Conservation (phyloP, 139 green algal species). For the Zygnema cylindricum region DNA sequence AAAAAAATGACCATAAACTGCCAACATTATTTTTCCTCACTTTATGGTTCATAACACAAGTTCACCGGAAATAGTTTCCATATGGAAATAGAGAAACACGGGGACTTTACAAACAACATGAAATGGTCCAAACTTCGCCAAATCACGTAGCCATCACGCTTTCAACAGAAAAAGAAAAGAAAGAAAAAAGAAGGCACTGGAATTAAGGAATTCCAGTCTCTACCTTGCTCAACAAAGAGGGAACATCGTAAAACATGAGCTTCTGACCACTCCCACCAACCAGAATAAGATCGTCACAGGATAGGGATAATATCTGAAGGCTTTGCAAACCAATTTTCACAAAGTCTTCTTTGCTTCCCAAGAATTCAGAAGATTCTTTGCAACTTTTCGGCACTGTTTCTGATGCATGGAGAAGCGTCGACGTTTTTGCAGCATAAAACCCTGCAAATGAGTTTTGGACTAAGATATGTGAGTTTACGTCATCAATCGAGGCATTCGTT, state of each 20-base stretch:
- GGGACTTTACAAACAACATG: no score
- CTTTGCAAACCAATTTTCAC: slow-evolving; percentile 3
- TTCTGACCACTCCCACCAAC: background rate
- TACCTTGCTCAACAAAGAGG: slow-evolving; percentile 20
- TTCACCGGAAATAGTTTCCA: no score
- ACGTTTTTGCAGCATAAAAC: slow-evolving; percentile 26
- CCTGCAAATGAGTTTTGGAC: slow-evolving; percentile 18
- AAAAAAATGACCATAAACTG: no score
- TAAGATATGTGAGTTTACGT: no score
- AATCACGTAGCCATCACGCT: no score
- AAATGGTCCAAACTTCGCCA: no score
- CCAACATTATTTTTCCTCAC: no score
- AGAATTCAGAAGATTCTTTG: background rate
- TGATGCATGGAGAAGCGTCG: slow-evolving; percentile 10
- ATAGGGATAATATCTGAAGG: slow-evolving; percentile 19
- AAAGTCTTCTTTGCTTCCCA: slow-evolving; percentile 1
- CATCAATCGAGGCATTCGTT: background rate
- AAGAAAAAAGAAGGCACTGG: no score
- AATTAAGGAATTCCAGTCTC: no score
- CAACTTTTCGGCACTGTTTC: background rate
- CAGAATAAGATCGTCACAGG: slow-evolving; percentile 33
- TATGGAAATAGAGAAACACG: no score
- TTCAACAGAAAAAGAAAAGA: no score
- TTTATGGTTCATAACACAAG: no score
- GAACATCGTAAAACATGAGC: slow-evolving; percentile 42